Evolutionary conservation across 192 early-diverging fungal species (phyloP), one percentile per base, ranked within the genome.

Genomic region (Backusella parvicylindrica): DNA sequence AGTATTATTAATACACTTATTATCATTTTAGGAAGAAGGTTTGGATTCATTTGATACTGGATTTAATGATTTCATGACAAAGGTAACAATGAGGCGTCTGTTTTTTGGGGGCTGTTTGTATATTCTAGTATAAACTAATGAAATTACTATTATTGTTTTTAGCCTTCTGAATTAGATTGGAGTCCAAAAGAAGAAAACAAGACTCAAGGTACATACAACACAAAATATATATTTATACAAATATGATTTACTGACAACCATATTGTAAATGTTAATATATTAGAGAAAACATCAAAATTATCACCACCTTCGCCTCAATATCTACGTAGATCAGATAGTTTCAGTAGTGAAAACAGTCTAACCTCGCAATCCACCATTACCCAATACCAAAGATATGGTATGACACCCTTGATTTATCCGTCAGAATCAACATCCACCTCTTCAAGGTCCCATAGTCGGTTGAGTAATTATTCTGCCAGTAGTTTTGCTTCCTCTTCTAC

Each of bases 391-490:
- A 23, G 71, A 56, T 63, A 68, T 56, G 56, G 68, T 13, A 67
- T 75, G 60, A 68, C 78, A 23, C 40, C 74, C 7, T 21, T 65
- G 68, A 31, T 80, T 60, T 70, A 70, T 32, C 77, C 68, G 38
- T 75, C 73, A 7, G 68, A 79, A 31, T 79, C 77, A 8, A 69
- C 73, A 2, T 79, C 77, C 0, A 70, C 69, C 23, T 76, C 79
- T 26, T 76, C 72, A 49, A 67, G 79, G 28, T 64, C 79, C 23
- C 38, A 53, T 18, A 81, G 79, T 66, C 66, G 79, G 43, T 32
- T 77, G 35, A 81, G 79, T 40, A 76, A 81, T 35, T 77, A 81
- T 56, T 81, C 79, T 5, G 75, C 75, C 16, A 64, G 69, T 50
- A 78, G 77, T n/a, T 23, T 33, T 35, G 21, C 77, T 15, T 78